Evolutionary conservation across 2,329 filamentous ascomycete genomes (phyloP).

Genomic region (Moelleriella libera): DNA sequence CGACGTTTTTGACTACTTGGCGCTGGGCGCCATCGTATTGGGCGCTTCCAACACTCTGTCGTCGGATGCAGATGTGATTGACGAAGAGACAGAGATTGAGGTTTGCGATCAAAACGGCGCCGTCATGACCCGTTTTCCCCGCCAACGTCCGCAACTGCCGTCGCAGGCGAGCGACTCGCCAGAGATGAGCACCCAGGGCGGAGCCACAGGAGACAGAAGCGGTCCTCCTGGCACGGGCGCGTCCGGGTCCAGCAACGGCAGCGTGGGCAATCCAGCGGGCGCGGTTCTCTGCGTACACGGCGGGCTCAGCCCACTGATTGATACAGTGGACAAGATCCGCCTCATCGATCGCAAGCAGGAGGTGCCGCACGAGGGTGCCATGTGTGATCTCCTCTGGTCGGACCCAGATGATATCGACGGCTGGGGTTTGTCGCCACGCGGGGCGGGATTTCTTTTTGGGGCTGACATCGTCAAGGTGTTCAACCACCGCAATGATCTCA

Average conservation of each 20-base stretch:
- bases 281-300: constrained; percentile 94
- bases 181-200: constrained; percentile 9
- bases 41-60: constrained; percentile 60
- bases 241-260: constrained; percentile 50
- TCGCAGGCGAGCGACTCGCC: neutral
- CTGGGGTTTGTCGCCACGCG: constrained; percentile 87
- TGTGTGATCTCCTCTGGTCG: constrained; percentile 97
- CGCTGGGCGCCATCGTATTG: constrained; percentile 78
- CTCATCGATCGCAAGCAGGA: constrained; percentile 94
- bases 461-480: constrained; percentile 92
- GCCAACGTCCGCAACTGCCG: constrained; percentile 20
- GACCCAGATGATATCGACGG: constrained; percentile 97
- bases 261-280: constrained; percentile 55
- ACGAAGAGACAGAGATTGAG: constrained; percentile 79
- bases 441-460: constrained; percentile 90
- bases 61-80: constrained; percentile 26
- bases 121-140: constrained; percentile 58
- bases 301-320: constrained; percentile 79
- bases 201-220: constrained; percentile 21
- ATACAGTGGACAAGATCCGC: constrained; percentile 89
- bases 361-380: constrained; percentile 94
- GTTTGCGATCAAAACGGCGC: constrained; percentile 76
- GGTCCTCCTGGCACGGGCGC: constrained; percentile 72
- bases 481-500: constrained; percentile 87
- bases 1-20: constrained; percentile 95